These are phyloP conservation scores for Chlorella sp. DNA, from an alignment of 139 green algal species.

Conservation along the genomic window DNA sequence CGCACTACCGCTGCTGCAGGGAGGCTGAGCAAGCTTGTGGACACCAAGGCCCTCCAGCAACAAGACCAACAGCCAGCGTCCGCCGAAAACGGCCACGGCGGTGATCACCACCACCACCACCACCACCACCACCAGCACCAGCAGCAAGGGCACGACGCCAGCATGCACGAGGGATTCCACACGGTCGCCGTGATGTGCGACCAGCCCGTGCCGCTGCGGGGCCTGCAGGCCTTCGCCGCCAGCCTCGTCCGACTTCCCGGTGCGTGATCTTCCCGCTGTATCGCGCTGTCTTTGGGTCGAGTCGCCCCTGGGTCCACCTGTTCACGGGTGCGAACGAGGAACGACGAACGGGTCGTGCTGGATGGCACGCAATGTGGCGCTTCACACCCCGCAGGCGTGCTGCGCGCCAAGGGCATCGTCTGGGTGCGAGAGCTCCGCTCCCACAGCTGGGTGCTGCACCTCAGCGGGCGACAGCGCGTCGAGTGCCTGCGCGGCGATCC, in stretches of 20 bases:
- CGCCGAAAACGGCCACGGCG: not conserved
- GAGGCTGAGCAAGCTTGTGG: not conserved
- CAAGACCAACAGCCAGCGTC: not conserved
- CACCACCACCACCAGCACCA: not conserved
- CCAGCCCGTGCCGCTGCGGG: not conserved
- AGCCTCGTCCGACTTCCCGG: not conserved
- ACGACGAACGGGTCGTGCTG: too few relatives aligned
- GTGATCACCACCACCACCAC: not conserved
- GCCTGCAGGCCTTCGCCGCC: not conserved
- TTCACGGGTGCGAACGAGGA: not conserved
- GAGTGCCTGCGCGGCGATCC: conserved; percentile 11
- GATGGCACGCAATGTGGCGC: not conserved
- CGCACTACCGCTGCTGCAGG: not conserved
- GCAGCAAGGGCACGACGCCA: too few relatives aligned
- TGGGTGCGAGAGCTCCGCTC: conserved; percentile 25
- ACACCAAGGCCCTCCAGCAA: not conserved
- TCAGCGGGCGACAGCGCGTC: conserved; percentile 31
- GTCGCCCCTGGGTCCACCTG: not conserved
- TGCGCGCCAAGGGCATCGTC: conserved; percentile 35
- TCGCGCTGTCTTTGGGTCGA: not conserved
- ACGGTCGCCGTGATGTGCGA: not conserved
- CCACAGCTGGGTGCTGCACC: conserved; percentile 29
- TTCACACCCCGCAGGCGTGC: conserved; percentile 24
- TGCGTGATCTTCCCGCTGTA: not conserved
- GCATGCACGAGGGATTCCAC: conserved; percentile 18